Percentiles rank a stretch among this genome's conserved stretches.
These are phyloP conservation scores for Aspergillus sp. DNA, from an alignment of 2,329 filamentous ascomycete genomes.

Conservation along the genomic window DNA sequence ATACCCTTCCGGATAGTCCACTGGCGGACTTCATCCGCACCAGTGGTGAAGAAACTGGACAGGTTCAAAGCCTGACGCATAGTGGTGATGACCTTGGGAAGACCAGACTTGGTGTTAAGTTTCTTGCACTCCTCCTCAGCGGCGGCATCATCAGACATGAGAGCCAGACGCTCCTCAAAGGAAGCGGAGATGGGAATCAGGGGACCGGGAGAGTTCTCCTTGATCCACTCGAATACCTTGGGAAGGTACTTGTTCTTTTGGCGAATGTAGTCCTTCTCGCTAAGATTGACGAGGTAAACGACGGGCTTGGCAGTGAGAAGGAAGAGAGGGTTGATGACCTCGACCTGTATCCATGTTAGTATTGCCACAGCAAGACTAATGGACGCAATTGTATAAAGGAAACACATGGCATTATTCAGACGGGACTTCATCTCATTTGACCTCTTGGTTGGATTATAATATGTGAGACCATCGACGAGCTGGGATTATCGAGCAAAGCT, in stretches of 20 bases:
- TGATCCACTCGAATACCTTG: constrained; percentile 92
- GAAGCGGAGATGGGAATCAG: constrained; percentile 89
- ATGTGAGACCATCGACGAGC: constrained; percentile 91
- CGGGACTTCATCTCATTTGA: constrained; percentile 77
- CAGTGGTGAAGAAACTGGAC: constrained; percentile 94
- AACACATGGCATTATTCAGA: constrained; percentile 50
- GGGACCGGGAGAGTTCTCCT: constrained; percentile 76
- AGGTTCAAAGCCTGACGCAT: constrained; percentile 92
- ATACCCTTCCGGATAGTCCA: constrained; percentile 96
- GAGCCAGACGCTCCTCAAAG: constrained; percentile 86
- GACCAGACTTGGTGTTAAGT: constrained; percentile 74
- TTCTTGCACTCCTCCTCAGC: constrained; percentile 81
- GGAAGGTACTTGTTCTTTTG: constrained; percentile 99
- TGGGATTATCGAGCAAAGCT: constrained; percentile 97
- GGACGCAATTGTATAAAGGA: constrained; percentile 10
- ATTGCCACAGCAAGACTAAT: constrained; percentile 11
- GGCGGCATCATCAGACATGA: constrained; percentile 69
- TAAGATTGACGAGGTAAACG: constrained; percentile 94
- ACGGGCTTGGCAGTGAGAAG: constrained; percentile 94
- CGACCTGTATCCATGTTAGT: constrained; percentile 57
- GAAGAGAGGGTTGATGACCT: constrained; percentile 94
- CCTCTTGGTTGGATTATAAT: constrained; percentile 61
- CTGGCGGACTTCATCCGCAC: constrained; percentile 91
- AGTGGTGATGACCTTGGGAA: constrained; percentile 84
- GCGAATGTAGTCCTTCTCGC: constrained; percentile 91